Evolutionary conservation across 306 rosid species (phyloP), one percentile per base, ranked within the genome.

Genomic region (Macrotyloma uniflorum): DNA sequence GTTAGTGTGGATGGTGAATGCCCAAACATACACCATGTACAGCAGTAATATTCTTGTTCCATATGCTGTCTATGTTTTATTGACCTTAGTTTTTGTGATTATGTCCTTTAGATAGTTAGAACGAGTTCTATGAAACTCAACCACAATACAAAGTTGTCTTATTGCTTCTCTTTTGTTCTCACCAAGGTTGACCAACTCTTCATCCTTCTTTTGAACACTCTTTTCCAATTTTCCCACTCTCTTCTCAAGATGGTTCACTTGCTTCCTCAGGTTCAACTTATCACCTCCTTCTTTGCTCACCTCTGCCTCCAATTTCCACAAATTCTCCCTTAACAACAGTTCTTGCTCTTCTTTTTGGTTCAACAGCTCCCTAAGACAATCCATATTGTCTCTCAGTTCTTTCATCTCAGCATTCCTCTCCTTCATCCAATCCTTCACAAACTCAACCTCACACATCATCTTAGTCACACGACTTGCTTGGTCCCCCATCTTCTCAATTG

Each of bases 91-190:
- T n/a, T 62, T 82, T 6, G 78, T 38, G 53, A 85, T 28, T 51
- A 82, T 55, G 78, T 53, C 80, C 85, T 67, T 88, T 3, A 94
- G 86, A 75, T 85, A 49, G 78, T 84, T 84, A 28, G 80, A 92
- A 14, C 86, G 90, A 40, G 43, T 68, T 2, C 90, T 89, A 50
- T 94, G 90, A 85, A 86, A 90, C n/a, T 94, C 98, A 72, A 86
- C 85, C 61, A 88, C 67, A 18, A 89, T 58, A 68, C 98, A 94
- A 0, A 94, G 90, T 20, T 91, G 97, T 63, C 90, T 87, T 76
- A 94, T 91, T 26, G 89, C 98, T 76, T 91, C 98, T 55, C 87
- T 91, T 81, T 93, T 93, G 82, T 87, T 89, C 83, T 91, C 96
- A 1, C 90, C 91, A 26, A 90, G 80, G 19, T 75, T 64, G 35